Base-by-base conservation (phyloP, 176 grass and related monocot genomes). In the Hyparrhenia diplandra region DNA sequence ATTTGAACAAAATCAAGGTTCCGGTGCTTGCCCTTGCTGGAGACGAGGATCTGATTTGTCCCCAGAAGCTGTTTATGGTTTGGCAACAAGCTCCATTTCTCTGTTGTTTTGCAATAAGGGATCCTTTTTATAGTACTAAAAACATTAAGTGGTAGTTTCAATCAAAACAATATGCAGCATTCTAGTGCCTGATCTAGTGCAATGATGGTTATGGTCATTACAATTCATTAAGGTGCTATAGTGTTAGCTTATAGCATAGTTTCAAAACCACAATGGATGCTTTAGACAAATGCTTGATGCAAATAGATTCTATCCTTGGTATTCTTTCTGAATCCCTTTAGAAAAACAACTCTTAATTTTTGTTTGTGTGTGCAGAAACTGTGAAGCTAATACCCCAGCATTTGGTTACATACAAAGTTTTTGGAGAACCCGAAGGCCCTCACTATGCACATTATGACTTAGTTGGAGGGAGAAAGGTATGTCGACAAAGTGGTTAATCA, bases 371-470 rank as follows among this genome's bases (percentile, higher is more conserved):
- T 70, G 68, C 89, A 96, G 93, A 93, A 92, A 96, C 97, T 45
- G 90, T 95, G 25, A 99, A 96, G 75, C 4, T 83, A 62, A 80
- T 99, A 81, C 93, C 97, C 85, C 83, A 87, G 59, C 79, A 90
- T 68, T 82, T 83, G 85, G 89, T 91, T n/a, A 93, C 84, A 13
- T 96, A 92, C 67, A 93, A 93, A 46, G 87, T 95, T 55, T 92
- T 96, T 21, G 93, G 97, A 51, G 88, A 90, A 73, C 58, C 69
- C 10, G 76, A 66, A 69, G 96, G 96, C 40, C 93, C 96, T 58
- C 92, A 91, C 32, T 95, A 99, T 91, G 90, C 89, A 71, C 93
- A 99, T 79, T 96, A 99, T 66, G 97, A 99, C 70, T 90, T 96
- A 75, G 97, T 96, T 85, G 97, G 93, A 21, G 89, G 97, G 31